Evolutionary conservation across 2,329 filamentous ascomycete genomes (phyloP).

Genomic region (Xylaria sp.): DNA sequence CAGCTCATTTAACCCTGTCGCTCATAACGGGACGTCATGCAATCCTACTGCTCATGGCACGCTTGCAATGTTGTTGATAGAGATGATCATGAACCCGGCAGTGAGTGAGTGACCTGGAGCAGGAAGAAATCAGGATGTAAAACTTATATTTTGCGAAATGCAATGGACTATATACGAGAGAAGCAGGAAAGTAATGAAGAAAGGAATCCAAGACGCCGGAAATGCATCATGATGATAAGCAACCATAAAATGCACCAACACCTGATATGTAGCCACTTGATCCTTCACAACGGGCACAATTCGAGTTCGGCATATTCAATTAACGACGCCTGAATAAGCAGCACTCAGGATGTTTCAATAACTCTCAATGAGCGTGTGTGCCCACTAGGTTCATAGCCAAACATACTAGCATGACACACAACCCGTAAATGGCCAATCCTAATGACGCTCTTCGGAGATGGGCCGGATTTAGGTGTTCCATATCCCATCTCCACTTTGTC

Average conservation of each 20-base stretch:
- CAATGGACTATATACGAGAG: slow-evolving; percentile 33
- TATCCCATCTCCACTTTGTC: slow-evolving; percentile 68
- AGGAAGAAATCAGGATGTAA: not conserved
- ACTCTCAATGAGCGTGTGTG: slow-evolving; percentile 66
- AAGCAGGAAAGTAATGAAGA: slow-evolving; percentile 14
- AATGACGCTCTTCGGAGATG: slow-evolving; percentile 78
- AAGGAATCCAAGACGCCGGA: slow-evolving; percentile 37
- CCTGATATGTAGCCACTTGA: slow-evolving; percentile 24
- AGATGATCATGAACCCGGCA: not conserved
- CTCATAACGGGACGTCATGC: no score
- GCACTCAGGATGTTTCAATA: not conserved
- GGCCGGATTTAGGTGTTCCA: slow-evolving; percentile 72
- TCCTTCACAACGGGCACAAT: slow-evolving; percentile 2
- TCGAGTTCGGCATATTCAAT: slow-evolving; percentile 7
- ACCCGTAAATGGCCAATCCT: slow-evolving; percentile 82
- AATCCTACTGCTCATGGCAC: not conserved
- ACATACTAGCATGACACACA: slow-evolving; percentile 90
- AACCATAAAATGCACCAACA: slow-evolving; percentile 18
- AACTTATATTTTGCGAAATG: slow-evolving; percentile 17
- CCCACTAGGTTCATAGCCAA: slow-evolving; percentile 88
- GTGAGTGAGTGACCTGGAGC: not conserved
- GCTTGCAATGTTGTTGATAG: not conserved
- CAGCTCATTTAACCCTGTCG: no score
- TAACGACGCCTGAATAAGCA: slow-evolving; percentile 2
- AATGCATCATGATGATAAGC: slow-evolving; percentile 37